phyloP scores from a whole-genome alignment of 495 filamentous ascomycete species.

The Pseudoneurospora amorphoporcata region DNA sequence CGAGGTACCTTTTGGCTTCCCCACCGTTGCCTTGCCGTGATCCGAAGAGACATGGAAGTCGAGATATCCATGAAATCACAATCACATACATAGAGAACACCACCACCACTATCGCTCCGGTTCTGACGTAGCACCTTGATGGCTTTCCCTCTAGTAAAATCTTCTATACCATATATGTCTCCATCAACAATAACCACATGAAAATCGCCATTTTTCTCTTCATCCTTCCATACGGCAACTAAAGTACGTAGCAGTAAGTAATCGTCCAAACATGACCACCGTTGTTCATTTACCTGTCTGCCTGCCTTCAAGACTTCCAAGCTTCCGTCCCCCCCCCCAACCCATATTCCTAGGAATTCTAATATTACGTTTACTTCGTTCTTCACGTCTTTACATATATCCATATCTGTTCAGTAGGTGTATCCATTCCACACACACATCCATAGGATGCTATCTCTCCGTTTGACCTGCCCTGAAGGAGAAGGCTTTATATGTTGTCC shows the following conservation, averaged over 20 bases:
- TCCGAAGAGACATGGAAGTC: conserved; percentile 2
- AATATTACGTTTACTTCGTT: background rate
- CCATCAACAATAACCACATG: background rate
- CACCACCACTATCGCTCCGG: background rate
- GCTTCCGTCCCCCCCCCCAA: too few relatives aligned
- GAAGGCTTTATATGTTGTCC: background rate
- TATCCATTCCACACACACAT: background rate
- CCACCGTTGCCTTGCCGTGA: conserved; percentile 2
- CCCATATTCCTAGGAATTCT: background rate
- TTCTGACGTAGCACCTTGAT: background rate
- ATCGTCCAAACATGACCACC: background rate
- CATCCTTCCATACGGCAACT: background rate
- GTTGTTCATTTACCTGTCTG: background rate
- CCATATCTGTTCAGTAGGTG: background rate
- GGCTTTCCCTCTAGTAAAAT: background rate
- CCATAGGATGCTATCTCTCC: too few relatives aligned
- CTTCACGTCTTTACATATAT: background rate
- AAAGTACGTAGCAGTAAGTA: background rate
- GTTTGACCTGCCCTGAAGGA: background rate
- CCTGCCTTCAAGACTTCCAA: background rate
- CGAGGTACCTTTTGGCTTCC: background rate
- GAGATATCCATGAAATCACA: background rate
- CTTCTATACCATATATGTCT: background rate
- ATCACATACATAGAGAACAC: conserved; percentile 12
- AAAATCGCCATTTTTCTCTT: background rate